Conservation (phyloP, 441 rosid genomes). For the Populus tomentosa region DNA sequence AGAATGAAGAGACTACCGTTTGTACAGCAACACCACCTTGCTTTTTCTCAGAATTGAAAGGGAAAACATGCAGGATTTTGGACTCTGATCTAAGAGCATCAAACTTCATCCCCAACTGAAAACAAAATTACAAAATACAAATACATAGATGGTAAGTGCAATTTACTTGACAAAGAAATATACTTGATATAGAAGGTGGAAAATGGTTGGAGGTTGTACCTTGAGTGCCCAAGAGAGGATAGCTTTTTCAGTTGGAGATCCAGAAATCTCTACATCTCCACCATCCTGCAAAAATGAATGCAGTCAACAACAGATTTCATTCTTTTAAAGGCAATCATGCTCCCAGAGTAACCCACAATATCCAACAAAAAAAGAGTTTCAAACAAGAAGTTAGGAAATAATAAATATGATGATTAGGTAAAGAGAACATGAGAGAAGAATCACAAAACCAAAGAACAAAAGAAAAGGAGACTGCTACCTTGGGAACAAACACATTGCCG, state of each 20-base stretch:
- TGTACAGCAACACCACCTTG: slow-evolving; percentile 95
- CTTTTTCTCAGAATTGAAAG: slow-evolving; percentile 97
- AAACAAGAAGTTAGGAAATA: not conserved
- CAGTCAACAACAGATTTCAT: not conserved
- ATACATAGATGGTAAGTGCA: slow-evolving; percentile 18
- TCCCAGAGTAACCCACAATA: not conserved
- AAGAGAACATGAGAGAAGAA: not conserved
- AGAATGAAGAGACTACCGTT: slow-evolving; percentile 40
- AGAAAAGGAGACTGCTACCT: slow-evolving; percentile 36
- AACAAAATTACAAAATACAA: not conserved
- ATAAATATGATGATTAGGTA: not conserved
- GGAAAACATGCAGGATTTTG: slow-evolving; percentile 73
- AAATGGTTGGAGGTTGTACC: slow-evolving; percentile 36
- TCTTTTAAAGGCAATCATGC: not conserved
- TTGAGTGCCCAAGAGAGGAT: slow-evolving; percentile 91
- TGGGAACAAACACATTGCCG: slow-evolving; percentile 77
- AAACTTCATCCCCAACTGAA: slow-evolving; percentile 94
- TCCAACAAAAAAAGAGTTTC: not conserved
- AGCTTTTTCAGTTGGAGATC: slow-evolving; percentile 99
- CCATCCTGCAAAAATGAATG: slow-evolving; percentile 57
- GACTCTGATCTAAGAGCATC: slow-evolving; percentile 68
- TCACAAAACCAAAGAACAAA: not conserved
- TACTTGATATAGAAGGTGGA: slow-evolving; percentile 12
- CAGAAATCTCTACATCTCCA: slow-evolving; percentile 74
- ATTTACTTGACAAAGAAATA: slow-evolving; percentile 6